Conservation (phyloP, 164 flowering plant species). For the Berberis vulgaris region DNA sequence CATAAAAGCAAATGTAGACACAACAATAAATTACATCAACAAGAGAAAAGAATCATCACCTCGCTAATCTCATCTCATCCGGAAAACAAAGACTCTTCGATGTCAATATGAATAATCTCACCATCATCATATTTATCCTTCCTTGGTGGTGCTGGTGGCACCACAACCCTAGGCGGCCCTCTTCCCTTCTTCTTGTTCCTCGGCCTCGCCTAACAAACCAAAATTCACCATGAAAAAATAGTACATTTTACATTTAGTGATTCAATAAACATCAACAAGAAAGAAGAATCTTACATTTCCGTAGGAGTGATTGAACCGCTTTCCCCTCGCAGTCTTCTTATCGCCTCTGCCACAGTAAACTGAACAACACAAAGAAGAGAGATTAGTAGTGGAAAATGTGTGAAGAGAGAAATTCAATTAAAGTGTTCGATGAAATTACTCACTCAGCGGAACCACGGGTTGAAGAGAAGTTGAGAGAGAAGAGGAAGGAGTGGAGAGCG, state of each 20-base stretch:
- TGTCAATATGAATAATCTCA: slow-evolving; percentile 48
- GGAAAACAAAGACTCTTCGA: slow-evolving; percentile 52
- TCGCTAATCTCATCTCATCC: slow-evolving; percentile 5
- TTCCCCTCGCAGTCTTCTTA: slow-evolving; percentile 79
- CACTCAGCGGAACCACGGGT: slow-evolving; percentile 28
- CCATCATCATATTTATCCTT: slow-evolving; percentile 55
- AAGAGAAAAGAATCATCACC: not conserved
- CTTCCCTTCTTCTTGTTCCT: slow-evolving; percentile 78
- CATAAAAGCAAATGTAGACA: not conserved
- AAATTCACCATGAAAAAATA: not conserved
- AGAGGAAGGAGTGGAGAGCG: slow-evolving; percentile 22
- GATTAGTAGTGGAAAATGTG: not conserved
- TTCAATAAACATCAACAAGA: not conserved
- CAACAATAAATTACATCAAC: slow-evolving; percentile 10
- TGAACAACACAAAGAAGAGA: slow-evolving; percentile 14
- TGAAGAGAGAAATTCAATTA: not conserved
- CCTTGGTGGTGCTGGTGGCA: slow-evolving; percentile 53
- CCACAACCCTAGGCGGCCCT: slow-evolving; percentile 69
- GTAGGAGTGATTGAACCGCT: slow-evolving; percentile 79
- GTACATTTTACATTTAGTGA: not conserved
- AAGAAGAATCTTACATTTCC: slow-evolving; percentile 59
- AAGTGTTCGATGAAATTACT: not conserved
- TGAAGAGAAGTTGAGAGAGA: slow-evolving; percentile 25
- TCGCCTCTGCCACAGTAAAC: slow-evolving; percentile 90
- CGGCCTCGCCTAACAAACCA: slow-evolving; percentile 62